Percentiles rank a stretch among this genome's conserved stretches.
These are phyloP conservation scores for Tuber aestivum DNA, from an alignment of 495 filamentous ascomycete genomes.

Conservation along the genomic window DNA sequence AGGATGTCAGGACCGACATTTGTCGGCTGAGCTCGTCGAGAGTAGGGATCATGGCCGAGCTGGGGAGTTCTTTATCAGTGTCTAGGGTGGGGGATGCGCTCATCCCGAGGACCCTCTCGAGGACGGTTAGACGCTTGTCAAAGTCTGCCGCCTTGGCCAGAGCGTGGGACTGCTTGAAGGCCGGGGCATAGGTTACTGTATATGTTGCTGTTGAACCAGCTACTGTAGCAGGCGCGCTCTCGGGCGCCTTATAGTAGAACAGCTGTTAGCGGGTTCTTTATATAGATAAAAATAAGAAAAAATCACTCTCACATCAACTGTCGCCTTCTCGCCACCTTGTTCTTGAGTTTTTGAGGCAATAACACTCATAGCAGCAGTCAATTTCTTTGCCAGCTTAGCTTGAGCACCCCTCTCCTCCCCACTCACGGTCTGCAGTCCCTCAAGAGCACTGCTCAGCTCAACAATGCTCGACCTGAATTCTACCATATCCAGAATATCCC, in stretches of 20 bases:
- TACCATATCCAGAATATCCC: conserved; percentile 33
- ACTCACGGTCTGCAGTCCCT: conserved; percentile 23
- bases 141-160: conserved; percentile 81
- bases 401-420: conserved; percentile 36
- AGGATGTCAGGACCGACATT: conserved; percentile 57
- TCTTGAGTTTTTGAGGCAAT: neutral
- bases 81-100: conserved; percentile 61
- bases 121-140: conserved; percentile 65
- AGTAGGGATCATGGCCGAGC: conserved; percentile 67
- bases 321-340: neutral
- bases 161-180: conserved; percentile 57
- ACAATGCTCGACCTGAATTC: conserved; percentile 63
- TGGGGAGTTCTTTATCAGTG: conserved; percentile 52
- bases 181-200: conserved; percentile 53
- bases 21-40: conserved; percentile 72
- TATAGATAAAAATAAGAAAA: conserved; percentile 15
- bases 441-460: conserved; percentile 33
- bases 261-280: conserved; percentile 26
- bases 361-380: conserved; percentile 20
- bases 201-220: conserved; percentile 44
- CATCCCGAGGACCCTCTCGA: conserved; percentile 80
- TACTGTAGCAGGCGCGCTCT: neutral
- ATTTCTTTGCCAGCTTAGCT: conserved; percentile 37
- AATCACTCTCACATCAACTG: conserved; percentile 8
- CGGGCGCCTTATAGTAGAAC: conserved; percentile 14